A percentile compares a stretch with the other conserved stretches of the same genome.
These are phyloP conservation scores for Kwoniella heveanensis DNA, from an alignment of 768 basidiomycete species.

Conservation along the genomic window DNA sequence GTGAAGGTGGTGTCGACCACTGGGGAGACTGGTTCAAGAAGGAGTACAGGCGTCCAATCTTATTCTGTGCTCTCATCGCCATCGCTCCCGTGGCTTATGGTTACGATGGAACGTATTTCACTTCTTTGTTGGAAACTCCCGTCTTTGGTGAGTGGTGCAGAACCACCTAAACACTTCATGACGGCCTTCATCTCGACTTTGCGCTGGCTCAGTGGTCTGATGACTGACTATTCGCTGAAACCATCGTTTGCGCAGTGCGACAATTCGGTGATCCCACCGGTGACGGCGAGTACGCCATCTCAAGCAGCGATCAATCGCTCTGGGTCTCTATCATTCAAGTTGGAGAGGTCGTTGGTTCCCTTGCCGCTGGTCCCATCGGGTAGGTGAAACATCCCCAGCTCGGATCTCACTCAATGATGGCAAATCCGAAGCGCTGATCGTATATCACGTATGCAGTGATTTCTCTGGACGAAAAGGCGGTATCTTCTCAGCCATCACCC, in stretches of 20 bases:
- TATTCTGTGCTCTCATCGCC: constrained; percentile 32
- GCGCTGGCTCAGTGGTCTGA: no score
- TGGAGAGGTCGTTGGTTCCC: constrained; percentile 55
- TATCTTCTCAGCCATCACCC: constrained; percentile 36
- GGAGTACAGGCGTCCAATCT: constrained; percentile 32
- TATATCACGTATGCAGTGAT: constrained; percentile 27
- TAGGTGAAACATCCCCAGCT: no score
- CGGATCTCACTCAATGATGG: background rate
- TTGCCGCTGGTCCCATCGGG: constrained; percentile 52
- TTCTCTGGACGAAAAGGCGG: constrained; percentile 52
- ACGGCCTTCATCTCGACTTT: no score
- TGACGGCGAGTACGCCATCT: constrained; percentile 28
- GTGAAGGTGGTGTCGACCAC: constrained; percentile 14
- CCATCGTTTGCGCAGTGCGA: constrained; percentile 6
- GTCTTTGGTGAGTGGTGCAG: constrained; percentile 31
- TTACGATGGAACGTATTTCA: constrained; percentile 53
- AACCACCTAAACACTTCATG: no score
- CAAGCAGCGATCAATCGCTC: constrained; percentile 38
- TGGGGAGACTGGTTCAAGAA: constrained; percentile 27
- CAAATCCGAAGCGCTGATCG: background rate
- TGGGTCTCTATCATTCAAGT: constrained; percentile 51
- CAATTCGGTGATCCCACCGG: constrained; percentile 37
- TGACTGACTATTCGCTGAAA: no score
- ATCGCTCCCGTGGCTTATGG: constrained; percentile 34
- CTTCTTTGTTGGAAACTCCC: constrained; percentile 42